A percentile compares a stretch with the other conserved stretches of the same genome.
phyloP scores from a whole-genome alignment of 1,139 yeast genomes.

The Geotrichum histeridarum region DNA sequence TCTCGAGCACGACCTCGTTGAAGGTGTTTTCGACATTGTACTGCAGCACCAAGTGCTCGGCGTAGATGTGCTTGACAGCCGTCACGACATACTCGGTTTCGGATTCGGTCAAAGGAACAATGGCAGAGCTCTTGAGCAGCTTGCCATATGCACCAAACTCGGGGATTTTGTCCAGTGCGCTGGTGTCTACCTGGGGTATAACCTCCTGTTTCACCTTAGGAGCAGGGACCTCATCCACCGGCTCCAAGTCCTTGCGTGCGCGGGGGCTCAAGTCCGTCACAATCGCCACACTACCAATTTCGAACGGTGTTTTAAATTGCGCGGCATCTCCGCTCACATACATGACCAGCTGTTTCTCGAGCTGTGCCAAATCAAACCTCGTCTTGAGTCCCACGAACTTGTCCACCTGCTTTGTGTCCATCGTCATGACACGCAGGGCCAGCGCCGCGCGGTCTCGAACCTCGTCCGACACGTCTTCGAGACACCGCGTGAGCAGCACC shows the following conservation, averaged over 20 bases:
- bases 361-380: conserved; percentile 64
- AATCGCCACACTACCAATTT: conserved; percentile 58
- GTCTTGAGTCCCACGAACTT: conserved; percentile 52
- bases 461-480: conserved; percentile 89
- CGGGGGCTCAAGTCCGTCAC: conserved; percentile 59
- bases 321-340: conserved; percentile 63
- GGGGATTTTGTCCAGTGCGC: conserved; percentile 51
- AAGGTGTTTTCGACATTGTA: conserved; percentile 82
- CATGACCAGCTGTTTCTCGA: conserved; percentile 69
- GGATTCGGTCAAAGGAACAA: conserved; percentile 73
- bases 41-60: conserved; percentile 74
- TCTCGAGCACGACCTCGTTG: conserved; percentile 68
- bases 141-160: conserved; percentile 70
- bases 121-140: conserved; percentile 65
- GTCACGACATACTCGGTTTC: conserved; percentile 92
- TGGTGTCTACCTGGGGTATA: conserved; percentile 53
- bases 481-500: conserved; percentile 73
- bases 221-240: conserved; percentile 27
- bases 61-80: conserved; percentile 76
- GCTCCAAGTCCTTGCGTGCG: conserved; percentile 35
- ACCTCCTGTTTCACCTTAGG: conserved; percentile 36
- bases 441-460: conserved; percentile 97
- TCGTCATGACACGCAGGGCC: conserved; percentile 61
- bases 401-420: conserved; percentile 34
- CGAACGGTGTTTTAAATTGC: conserved; percentile 62